Conservation (phyloP, 1,284 basidiomycete genomes). For the Rhizopogon parksii region DNA sequence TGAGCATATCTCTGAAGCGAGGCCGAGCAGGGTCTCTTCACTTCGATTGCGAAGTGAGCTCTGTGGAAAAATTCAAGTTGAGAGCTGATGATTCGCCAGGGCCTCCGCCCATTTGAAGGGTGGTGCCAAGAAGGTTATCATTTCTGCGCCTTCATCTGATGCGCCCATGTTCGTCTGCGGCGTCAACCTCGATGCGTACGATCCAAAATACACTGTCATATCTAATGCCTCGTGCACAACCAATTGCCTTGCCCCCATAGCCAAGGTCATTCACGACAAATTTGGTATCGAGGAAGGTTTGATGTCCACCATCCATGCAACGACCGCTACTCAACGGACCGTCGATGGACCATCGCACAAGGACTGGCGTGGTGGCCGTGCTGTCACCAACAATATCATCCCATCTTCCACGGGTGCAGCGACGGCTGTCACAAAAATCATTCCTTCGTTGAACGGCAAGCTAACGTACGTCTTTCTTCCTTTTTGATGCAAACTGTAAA, state of each 20-base stretch:
- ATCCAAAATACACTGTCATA: slow-evolving; percentile 88
- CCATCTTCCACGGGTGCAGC: slow-evolving; percentile 98
- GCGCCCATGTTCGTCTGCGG: slow-evolving; percentile 97
- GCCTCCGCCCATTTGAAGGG: slow-evolving; percentile 94
- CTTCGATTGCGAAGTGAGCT: slow-evolving; percentile 75
- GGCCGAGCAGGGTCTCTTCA: slow-evolving; percentile 83
- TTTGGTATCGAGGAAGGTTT: slow-evolving; percentile 92
- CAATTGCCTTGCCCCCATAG: slow-evolving; percentile 97
- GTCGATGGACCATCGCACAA: slow-evolving; percentile 94
- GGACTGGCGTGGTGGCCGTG: slow-evolving; percentile 96
- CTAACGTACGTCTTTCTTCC: slow-evolving; percentile 38
- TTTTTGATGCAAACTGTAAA: not conserved
- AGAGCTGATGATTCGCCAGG: slow-evolving; percentile 35
- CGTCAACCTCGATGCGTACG: slow-evolving; percentile 94
- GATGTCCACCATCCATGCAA: slow-evolving; percentile 98
- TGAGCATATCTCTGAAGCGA: not conserved
- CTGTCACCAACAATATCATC: slow-evolving; percentile 97
- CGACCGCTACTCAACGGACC: slow-evolving; percentile 98
- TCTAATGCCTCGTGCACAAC: slow-evolving; percentile 99
- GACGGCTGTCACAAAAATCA: slow-evolving; percentile 99
- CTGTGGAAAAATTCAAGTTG: slow-evolving; percentile 1
- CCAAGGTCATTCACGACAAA: slow-evolving; percentile 97
- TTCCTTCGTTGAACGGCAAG: slow-evolving; percentile 95
- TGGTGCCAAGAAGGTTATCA: slow-evolving; percentile 99
- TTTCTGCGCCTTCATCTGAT: slow-evolving; percentile 97